Conservation (phyloP, 2,329 filamentous ascomycete species). For the Hypoxylon sp. region DNA sequence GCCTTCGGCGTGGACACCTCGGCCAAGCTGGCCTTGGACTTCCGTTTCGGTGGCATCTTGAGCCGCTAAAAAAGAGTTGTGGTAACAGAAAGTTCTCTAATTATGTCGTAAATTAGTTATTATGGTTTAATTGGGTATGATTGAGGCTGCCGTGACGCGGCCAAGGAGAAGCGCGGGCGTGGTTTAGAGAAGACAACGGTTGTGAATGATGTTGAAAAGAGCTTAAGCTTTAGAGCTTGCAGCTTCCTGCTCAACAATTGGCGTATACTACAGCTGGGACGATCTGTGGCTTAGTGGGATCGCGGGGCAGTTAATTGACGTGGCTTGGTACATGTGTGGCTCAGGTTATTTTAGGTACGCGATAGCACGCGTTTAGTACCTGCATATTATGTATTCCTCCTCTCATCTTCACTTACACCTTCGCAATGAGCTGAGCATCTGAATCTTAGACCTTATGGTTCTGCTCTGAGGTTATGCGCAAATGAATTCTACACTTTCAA, state of each 20-base stretch:
- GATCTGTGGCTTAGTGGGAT: conserved; percentile 43
- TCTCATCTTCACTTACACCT: conserved; percentile 1
- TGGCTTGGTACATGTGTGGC: conserved; percentile 14
- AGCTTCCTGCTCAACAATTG: conserved; percentile 13
- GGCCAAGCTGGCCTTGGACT: conserved; percentile 68
- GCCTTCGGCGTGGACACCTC: conserved; percentile 69
- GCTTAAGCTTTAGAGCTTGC: conserved; percentile 24
- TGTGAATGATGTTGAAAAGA: conserved; percentile 14
- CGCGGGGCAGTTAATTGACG: conserved; percentile 43
- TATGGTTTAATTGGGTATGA: not conserved
- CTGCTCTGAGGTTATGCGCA: conserved; percentile 7
- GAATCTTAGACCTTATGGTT: not conserved
- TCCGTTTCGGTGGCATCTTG: conserved; percentile 80
- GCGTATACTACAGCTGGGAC: conserved; percentile 5
- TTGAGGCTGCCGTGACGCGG: not conserved
- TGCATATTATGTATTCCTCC: conserved; percentile 1
- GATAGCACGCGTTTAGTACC: conserved; percentile 27
- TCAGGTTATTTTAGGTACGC: conserved; percentile 6
- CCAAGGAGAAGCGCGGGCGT: not conserved
- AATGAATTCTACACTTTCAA: conserved; percentile 38
- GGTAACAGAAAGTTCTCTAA: not conserved
- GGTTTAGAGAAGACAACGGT: not conserved
- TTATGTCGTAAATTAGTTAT: not conserved
- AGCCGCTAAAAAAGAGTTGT: not conserved
- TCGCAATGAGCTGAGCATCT: not conserved